Evolutionary conservation across 768 basidiomycete species (phyloP).

Genomic region (Hygrophoropsis aurantiaca): DNA sequence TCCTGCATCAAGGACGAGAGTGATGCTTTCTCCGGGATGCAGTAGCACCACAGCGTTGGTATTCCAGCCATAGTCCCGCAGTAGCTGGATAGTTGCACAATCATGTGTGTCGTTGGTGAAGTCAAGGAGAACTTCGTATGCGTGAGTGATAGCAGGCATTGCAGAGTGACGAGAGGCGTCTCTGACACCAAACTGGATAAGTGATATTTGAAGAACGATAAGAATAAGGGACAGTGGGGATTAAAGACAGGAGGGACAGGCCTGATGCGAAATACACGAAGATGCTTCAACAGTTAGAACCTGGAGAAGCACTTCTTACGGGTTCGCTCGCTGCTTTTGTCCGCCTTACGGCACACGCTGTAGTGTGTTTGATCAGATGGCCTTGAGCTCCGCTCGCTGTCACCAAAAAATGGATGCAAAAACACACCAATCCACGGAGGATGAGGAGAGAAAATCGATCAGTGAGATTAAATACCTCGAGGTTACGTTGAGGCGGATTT

Average conservation of each 20-base stretch:
- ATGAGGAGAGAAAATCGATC: too few relatives aligned
- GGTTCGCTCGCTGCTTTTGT: constrained; percentile 28
- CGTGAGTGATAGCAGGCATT: constrained; percentile 62
- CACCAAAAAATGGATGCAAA: constrained; percentile 18
- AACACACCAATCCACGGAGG: constrained; percentile 9
- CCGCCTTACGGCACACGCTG: constrained; percentile 28
- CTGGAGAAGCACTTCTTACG: constrained; percentile 21
- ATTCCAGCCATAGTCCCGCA: constrained; percentile 62
- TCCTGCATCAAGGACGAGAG: constrained; percentile 69
- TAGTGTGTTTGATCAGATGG: constrained; percentile 19
- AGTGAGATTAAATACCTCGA: constrained; percentile 9
- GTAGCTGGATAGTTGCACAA: constrained; percentile 60
- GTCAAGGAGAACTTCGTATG: constrained; percentile 66
- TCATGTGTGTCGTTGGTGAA: constrained; percentile 70
- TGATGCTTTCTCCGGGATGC: constrained; percentile 61
- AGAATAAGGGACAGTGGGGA: constrained; percentile 10
- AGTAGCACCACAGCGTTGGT: constrained; percentile 55
- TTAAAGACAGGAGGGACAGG: constrained; percentile 7
- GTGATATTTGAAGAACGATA: constrained; percentile 10
- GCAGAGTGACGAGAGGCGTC: constrained; percentile 24
- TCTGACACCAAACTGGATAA: constrained; percentile 30
- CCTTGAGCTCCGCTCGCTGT: not conserved
- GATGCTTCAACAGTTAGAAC: constrained; percentile 8
- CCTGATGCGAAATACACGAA: constrained; percentile 5
- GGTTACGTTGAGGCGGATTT: constrained; percentile 7